These are phyloP conservation scores for sorghum (Sorghum bicolor) DNA, from an alignment of 176 grass and related monocot genomes.

Conservation along the genomic window DNA sequence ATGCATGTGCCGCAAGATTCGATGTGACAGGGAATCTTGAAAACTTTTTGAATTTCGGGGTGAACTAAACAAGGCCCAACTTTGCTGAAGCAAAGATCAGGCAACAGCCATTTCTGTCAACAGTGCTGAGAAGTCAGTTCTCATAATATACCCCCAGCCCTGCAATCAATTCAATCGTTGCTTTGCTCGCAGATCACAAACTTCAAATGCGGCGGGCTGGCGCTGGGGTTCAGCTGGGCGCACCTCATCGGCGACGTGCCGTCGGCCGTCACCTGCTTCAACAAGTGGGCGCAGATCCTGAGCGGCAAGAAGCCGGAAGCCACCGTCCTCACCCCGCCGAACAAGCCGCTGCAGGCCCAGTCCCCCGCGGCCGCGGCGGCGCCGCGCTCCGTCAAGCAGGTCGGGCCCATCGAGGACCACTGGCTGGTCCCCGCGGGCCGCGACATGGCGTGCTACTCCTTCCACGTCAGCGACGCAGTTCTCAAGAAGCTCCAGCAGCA, in stretches of 20 bases:
- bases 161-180: no score
- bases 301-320: slow-evolving; percentile 25
- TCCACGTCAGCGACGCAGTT: slow-evolving; percentile 47
- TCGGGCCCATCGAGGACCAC: slow-evolving; percentile 58
- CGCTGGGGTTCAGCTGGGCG: slow-evolving; percentile 92
- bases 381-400: slow-evolving; percentile 61
- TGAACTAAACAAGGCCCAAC: no score
- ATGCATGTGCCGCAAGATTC: no score
- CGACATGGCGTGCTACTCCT: slow-evolving; percentile 72
- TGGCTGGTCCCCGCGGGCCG: slow-evolving; percentile 52
- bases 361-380: background rate
- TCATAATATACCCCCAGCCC: no score
- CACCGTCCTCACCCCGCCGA: slow-evolving; percentile 6
- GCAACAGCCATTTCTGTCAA: no score
- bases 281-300: slow-evolving; percentile 69
- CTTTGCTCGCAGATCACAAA: slow-evolving; percentile 52
- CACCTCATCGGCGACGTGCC: slow-evolving; percentile 83
- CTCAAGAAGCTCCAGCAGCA: slow-evolving; percentile 43
- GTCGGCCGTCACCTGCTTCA: slow-evolving; percentile 66
- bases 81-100: no score
- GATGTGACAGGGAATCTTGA: no score
- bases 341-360: slow-evolving; percentile 12
- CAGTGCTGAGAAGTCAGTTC: no score
- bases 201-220: slow-evolving; percentile 80
- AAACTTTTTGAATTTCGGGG: no score